Conservation (phyloP, 208 protist species). For the Porcisia hertigi region DNA sequence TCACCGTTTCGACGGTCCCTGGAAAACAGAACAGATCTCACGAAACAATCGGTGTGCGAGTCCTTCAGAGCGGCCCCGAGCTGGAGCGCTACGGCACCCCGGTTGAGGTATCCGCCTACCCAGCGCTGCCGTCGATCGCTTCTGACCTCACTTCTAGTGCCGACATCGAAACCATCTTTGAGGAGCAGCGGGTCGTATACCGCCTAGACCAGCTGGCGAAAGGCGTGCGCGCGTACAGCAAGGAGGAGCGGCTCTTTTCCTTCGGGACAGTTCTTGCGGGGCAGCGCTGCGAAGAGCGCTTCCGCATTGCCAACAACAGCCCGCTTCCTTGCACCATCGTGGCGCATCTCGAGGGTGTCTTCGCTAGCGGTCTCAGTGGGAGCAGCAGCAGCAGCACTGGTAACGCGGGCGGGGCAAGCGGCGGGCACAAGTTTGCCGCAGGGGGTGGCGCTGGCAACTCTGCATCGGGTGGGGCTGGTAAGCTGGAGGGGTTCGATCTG, state of each 20-base stretch:
- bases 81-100: constrained; percentile 68
- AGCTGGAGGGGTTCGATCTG: constrained; percentile 67
- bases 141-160: constrained; percentile 78
- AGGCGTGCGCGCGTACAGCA: constrained; percentile 79
- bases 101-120: constrained; percentile 93
- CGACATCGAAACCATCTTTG: constrained; percentile 95
- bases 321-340: constrained; percentile 91
- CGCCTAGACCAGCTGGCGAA: constrained; percentile 74
- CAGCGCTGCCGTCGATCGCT: constrained; percentile 92
- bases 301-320: constrained; percentile 95
- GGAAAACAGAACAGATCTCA: constrained; percentile 42
- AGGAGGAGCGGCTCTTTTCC: constrained; percentile 91
- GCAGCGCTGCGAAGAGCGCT: constrained; percentile 82
- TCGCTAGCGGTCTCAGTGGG: background rate
- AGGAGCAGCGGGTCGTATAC: constrained; percentile 95
- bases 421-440: constrained; percentile 3
- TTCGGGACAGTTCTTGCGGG: constrained; percentile 93
- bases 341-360: constrained; percentile 47
- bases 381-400: constrained; percentile 20
- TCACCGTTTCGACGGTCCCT: constrained; percentile 85
- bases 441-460: constrained; percentile 13
- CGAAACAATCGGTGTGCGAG: constrained; percentile 90
- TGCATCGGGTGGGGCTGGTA: background rate
- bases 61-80: constrained; percentile 88
- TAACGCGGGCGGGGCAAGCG: constrained; percentile 16